Evolutionary conservation across 2,329 filamentous ascomycete genomes (phyloP).

Genomic region (Alternaria brassicae): DNA sequence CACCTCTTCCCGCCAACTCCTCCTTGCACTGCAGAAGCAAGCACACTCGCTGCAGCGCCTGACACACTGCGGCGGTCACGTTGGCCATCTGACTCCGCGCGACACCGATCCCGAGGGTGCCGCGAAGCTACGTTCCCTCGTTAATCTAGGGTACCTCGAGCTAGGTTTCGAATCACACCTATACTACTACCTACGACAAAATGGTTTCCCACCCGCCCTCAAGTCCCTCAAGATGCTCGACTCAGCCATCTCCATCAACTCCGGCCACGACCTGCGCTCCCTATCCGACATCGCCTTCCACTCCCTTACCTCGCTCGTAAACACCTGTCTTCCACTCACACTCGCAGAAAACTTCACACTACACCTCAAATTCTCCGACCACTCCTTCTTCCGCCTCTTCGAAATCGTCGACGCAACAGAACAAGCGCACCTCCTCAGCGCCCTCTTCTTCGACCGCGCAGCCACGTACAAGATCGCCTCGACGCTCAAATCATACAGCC

Average conservation of each 20-base stretch:
- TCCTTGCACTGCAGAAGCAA: slow-evolving; percentile 41
- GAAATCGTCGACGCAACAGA: slow-evolving; percentile 15
- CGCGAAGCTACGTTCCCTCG: slow-evolving; percentile 32
- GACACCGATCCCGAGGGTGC: slow-evolving; percentile 25
- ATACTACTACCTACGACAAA: slow-evolving; percentile 31
- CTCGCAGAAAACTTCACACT: slow-evolving; percentile 25
- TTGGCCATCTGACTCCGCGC: slow-evolving; percentile 15
- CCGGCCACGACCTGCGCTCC: slow-evolving; percentile 20
- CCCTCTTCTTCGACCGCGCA: slow-evolving; percentile 31
- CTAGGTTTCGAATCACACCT: slow-evolving; percentile 40
- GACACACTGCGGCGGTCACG: slow-evolving; percentile 36
- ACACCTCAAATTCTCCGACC: slow-evolving; percentile 31
- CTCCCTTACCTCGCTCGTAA: slow-evolving; percentile 26
- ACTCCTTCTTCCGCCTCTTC: slow-evolving; percentile 23
- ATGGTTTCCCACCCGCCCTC: slow-evolving; percentile 35
- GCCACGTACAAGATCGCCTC: slow-evolving; percentile 38
- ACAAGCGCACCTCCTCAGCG: slow-evolving; percentile 22
- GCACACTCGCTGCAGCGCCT: slow-evolving; percentile 41
- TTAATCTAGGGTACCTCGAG: slow-evolving; percentile 37
- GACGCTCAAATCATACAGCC: slow-evolving; percentile 24
- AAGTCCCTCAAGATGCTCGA: slow-evolving; percentile 38
- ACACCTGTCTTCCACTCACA: slow-evolving; percentile 20
- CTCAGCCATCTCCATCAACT: slow-evolving; percentile 31
- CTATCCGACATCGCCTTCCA: slow-evolving; percentile 25
- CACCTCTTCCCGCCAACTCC: slow-evolving; percentile 36